Evolutionary conservation across 352 stramenopile genomes (phyloP).

Genomic region (Hyaloperonospora arabidopsidis): DNA sequence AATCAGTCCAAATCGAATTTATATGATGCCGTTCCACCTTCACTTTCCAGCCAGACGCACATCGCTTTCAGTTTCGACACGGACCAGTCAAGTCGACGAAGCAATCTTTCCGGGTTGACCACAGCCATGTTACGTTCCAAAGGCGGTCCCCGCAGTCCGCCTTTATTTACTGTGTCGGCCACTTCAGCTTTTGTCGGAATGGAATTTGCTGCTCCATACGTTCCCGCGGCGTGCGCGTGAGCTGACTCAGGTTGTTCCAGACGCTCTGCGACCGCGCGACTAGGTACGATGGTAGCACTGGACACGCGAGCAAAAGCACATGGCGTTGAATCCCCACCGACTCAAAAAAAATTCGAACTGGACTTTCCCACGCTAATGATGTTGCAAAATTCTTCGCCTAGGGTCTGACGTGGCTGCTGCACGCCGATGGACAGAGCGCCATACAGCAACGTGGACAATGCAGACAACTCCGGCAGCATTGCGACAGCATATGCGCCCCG

Average conservation of each 20-base stretch:
- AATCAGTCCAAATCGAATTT: conserved; percentile 48
- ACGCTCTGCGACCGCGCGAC: conserved; percentile 49
- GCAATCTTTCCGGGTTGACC: conserved; percentile 12
- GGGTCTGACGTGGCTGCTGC: conserved; percentile 60
- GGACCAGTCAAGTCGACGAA: conserved; percentile 37
- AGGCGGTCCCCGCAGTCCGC: background rate
- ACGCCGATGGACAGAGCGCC: conserved; percentile 47
- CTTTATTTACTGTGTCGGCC: conserved; percentile 3
- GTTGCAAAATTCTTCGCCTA: conserved; percentile 86
- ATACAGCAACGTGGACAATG: conserved; percentile 61
- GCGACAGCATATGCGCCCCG: conserved; percentile 64
- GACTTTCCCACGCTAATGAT: conserved; percentile 52
- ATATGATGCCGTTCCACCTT: conserved; percentile 47
- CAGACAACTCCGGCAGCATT: conserved; percentile 69
- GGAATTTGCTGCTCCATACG: conserved; percentile 75
- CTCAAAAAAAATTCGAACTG: conserved; percentile 4
- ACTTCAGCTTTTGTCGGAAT: conserved; percentile 29
- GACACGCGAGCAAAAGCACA: conserved; percentile 47
- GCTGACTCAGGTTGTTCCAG: conserved; percentile 60
- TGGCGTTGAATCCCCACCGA: conserved; percentile 38
- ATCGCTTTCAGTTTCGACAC: conserved; percentile 41
- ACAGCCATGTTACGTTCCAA: conserved; percentile 3
- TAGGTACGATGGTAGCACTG: conserved; percentile 58
- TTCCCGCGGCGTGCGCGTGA: conserved; percentile 57
- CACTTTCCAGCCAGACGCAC: conserved; percentile 31